Conservation (phyloP, 2,329 filamentous ascomycete species). For the Samsoniella hepiali region DNA sequence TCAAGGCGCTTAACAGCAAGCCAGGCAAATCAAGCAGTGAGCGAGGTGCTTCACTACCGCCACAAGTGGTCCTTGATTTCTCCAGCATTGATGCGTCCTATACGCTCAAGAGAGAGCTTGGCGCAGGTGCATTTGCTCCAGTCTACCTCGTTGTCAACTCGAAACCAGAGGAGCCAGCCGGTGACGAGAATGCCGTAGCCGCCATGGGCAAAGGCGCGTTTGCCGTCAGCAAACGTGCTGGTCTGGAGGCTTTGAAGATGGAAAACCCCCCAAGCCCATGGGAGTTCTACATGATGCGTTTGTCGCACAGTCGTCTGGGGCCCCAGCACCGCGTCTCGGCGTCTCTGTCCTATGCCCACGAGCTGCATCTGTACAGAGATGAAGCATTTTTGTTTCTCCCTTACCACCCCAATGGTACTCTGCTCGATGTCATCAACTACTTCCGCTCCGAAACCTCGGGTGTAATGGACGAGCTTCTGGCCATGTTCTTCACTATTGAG, state of each 20-base stretch:
- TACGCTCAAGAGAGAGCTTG: constrained; percentile 78
- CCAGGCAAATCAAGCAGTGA: constrained; percentile 56
- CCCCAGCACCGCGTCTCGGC: constrained; percentile 67
- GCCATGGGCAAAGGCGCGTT: constrained; percentile 63
- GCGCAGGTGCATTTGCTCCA: constrained; percentile 89
- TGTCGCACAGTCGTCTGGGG: constrained; percentile 72
- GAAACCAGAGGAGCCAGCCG: constrained; percentile 44
- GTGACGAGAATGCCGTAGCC: constrained; percentile 42
- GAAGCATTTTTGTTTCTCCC: constrained; percentile 89
- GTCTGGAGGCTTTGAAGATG: constrained; percentile 88
- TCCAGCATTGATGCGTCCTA: constrained; percentile 65
- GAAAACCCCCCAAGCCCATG: constrained; percentile 84
- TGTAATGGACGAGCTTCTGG: constrained; percentile 83
- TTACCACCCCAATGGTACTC: constrained; percentile 82
- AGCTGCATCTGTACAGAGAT: constrained; percentile 87
- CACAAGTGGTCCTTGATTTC: constrained; percentile 66
- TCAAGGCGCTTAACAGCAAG: constrained; percentile 60
- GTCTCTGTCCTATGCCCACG: constrained; percentile 78
- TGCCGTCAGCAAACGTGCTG: constrained; percentile 51
- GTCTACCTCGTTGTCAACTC: constrained; percentile 86
- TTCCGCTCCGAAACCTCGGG: constrained; percentile 68
- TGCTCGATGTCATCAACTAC: constrained; percentile 91
- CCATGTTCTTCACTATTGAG: constrained; percentile 95
- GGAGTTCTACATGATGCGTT: constrained; percentile 95
- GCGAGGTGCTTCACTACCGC: constrained; percentile 54